Evolutionary conservation across 768 basidiomycete species (phyloP).

Genomic region (Tubosaeta brunneosetosa): DNA sequence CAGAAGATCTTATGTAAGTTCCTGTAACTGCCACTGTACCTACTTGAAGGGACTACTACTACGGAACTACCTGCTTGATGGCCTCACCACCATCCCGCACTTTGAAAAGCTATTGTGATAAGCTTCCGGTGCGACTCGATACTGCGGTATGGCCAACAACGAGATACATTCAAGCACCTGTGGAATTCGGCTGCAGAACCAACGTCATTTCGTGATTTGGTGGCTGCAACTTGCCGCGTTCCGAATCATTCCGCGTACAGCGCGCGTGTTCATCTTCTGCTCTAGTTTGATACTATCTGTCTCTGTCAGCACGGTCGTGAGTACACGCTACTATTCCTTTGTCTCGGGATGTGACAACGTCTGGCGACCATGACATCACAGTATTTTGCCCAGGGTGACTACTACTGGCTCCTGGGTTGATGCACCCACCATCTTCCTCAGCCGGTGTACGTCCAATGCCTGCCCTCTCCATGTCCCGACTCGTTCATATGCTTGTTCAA

Average conservation of each 20-base stretch:
- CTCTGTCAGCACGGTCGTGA: slow-evolving; percentile 3
- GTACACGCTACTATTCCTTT: not conserved
- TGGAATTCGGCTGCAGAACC: slow-evolving; percentile 8
- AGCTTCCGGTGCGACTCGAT: too few species aligned
- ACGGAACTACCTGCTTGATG: too few species aligned
- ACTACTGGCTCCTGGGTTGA: slow-evolving; percentile 13
- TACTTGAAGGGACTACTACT: too few species aligned
- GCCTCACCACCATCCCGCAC: too few species aligned
- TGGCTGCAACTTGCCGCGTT: slow-evolving; percentile 10
- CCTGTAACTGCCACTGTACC: too few species aligned
- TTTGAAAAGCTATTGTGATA: too few species aligned
- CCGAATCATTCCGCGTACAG: not conserved
- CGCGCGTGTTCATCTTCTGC: not conserved
- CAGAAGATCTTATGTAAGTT: too few species aligned
- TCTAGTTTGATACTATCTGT: slow-evolving; percentile 10
- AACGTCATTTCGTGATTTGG: slow-evolving; percentile 5
- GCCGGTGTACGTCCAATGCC: slow-evolving; percentile 4
- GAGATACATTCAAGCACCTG: slow-evolving; percentile 8
- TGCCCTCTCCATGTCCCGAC: not conserved
- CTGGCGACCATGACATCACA: not conserved
- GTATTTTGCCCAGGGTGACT: slow-evolving; percentile 4
- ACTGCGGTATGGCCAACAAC: too few species aligned
- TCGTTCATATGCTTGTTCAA: not conserved
- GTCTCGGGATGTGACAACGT: not conserved
- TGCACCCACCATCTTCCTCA: slow-evolving; percentile 4